Base-by-base conservation (phyloP, 2,329 filamentous ascomycete species). In the Cercospora citrullina region DNA sequence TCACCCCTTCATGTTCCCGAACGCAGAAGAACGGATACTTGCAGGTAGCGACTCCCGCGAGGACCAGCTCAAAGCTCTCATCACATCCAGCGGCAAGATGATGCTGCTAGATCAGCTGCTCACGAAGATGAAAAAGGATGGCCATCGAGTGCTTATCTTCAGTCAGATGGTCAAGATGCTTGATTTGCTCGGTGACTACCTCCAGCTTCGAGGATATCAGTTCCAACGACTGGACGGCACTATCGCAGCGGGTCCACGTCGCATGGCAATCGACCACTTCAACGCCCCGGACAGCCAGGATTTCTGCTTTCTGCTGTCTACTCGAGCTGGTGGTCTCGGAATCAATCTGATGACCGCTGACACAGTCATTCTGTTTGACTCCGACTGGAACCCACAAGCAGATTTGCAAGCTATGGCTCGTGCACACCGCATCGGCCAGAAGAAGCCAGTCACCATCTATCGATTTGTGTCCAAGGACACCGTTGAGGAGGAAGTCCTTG, bases 81-180 rank as follows among this genome's bases (percentile, higher is more conserved):
- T 99, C 76, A 94, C 94, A 4, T 97, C 93, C 77, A 99, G 95
- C 81, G 96, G 96, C 74, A 99, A 99, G 82, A 97, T 99, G 95
- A 98, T 98, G 93, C 85, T 99, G 60, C 87, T 99, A 7, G 95
- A 99, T 75, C 93, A 94, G 77, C 88, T 99, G n/a, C 86, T 99
- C 10, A 91, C 91, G 5, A 99, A 99, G 81, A 83, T 99, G 72
- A 97, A 91, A 79, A 92, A 90, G 73, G 95, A 99, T 76, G 93
- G 92, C 59, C 95, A 99, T 80, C 92, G 95, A 64, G 96, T 99
- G 12, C 83, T 99, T 71, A 98, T 99, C 72, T 99, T 99, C 84
- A 98, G 94, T 79, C 95, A 99, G 78, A 99, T 99, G 95, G 96
- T 99, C 39, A 96, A 93, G 78, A 98, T 99, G 91, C 87, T 99